Evolutionary conservation across 192 early-diverging fungal species (phyloP).

Genomic region (Gaertneriomyces semiglobifer): DNA sequence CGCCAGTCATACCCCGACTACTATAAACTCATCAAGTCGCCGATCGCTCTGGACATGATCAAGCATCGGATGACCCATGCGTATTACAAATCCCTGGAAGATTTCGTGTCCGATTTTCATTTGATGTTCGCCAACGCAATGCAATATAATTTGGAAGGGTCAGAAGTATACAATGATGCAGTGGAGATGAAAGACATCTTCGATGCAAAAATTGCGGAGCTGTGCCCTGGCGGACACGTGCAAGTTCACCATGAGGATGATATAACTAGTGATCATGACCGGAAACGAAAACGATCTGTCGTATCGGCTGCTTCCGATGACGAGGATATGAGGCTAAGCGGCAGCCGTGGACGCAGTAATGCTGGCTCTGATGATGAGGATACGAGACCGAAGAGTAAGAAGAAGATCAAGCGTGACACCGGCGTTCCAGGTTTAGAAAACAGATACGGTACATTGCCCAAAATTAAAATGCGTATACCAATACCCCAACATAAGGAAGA

Average conservation of each 20-base stretch:
- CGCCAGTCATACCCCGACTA: conserved; percentile 80
- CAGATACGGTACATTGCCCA: conserved; percentile 17
- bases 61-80: conserved; percentile 65
- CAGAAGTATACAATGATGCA: conserved; percentile 89
- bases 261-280: background rate
- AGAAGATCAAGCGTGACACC: conserved; percentile 14
- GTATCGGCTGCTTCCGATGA: background rate
- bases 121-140: conserved; percentile 91
- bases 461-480: conserved; percentile 23
- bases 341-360: conserved; percentile 4
- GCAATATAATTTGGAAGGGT: conserved; percentile 87
- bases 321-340: background rate
- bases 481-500: background rate
- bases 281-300: background rate
- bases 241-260: conserved; percentile 1
- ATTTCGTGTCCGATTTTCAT: conserved; percentile 76
- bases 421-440: conserved; percentile 14
- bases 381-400: background rate
- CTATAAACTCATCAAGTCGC: conserved; percentile 82
- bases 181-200: conserved; percentile 46
- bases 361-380: conserved; percentile 3
- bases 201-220: conserved; percentile 16
- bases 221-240: conserved; percentile 25
- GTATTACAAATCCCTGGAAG: conserved; percentile 54
- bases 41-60: conserved; percentile 89